Evolutionary conservation across 2,329 filamentous ascomycete genomes (phyloP), one percentile per base, ranked within the genome.

Genomic region (Thermomyces lanuginosus): DNA sequence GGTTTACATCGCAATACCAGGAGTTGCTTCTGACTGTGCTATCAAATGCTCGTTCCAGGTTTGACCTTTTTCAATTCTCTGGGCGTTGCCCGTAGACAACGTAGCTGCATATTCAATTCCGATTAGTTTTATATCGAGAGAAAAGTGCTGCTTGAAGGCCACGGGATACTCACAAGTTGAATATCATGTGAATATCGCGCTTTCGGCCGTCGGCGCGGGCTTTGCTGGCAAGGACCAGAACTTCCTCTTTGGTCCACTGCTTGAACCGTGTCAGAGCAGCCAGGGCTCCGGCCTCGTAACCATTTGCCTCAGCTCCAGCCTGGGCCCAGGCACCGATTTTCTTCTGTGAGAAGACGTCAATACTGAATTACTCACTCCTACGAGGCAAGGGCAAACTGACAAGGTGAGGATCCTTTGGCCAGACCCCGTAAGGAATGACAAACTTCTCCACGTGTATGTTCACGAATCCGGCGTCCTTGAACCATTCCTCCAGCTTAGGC

Each of bases 391-490:
- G 6, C 8, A 8, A 23, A 6, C 6, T 8, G 11, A 7, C 6
- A 11, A 9, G 8, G 11, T 23, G 8, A 7, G 21, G 13, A 12
- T 46, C 42, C 16, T 31, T 38, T 8, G 41, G 31, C 47, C 47
- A 50, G 8, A 38, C 36, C 5, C 46, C 46, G 8, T 48, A 34
- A 3, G 46, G 47, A 29, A 45, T 33, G 22, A 46, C 46, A 33
- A 37, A 45, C 9, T 37, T 32, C 10, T 31, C 35, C 27, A 49
- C 46, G 6, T 31, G 41, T 7, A 48, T 40, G 19, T 45, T 36
- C 13, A 40, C 31, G 29, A 49, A 48, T 6, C 47, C 46, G 2
- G 38, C 45, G 4, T 44, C 29, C 10, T 39, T 28, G 32, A 23
- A 23, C 21, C 21, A 23, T 23, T 23, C 6, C 11, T 23, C 21